A percentile compares a stretch with the other conserved stretches of the same genome.
Evolutionary conservation across 306 rosid species (phyloP).

Genomic region (Malus sylvestris): DNA sequence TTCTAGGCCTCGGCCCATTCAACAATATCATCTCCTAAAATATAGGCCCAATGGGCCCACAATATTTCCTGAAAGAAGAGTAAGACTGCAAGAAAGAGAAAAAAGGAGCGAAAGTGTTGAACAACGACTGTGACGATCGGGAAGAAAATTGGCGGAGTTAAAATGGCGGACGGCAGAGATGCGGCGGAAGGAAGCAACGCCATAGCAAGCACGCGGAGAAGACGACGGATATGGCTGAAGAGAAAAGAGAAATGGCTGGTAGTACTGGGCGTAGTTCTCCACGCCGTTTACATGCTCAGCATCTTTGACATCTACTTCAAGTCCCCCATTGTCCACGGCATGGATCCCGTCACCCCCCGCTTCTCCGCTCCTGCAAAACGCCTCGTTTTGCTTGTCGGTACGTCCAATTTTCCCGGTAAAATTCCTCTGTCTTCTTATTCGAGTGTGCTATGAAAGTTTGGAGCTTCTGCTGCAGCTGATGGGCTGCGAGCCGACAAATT

Average conservation of each 20-base stretch:
- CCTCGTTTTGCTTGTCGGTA: constrained; percentile 66
- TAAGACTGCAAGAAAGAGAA: background rate
- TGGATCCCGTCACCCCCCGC: constrained; percentile 66
- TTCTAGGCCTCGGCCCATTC: background rate
- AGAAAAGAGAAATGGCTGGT: constrained; percentile 73
- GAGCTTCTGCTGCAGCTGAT: constrained; percentile 49
- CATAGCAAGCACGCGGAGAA: background rate
- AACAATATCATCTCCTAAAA: background rate
- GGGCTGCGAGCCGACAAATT: constrained; percentile 92
- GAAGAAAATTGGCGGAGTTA: background rate
- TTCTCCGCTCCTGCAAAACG: constrained; percentile 80
- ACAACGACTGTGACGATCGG: background rate
- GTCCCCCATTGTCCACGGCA: constrained; percentile 74
- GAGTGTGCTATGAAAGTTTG: background rate
- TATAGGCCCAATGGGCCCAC: background rate
- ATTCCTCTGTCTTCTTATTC: background rate
- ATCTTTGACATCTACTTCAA: constrained; percentile 88
- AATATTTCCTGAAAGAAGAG: background rate
- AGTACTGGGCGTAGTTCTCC: constrained; percentile 63
- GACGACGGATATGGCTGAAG: constrained; percentile 44
- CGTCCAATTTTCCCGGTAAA: background rate
- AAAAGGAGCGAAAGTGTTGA: background rate
- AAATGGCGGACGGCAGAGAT: background rate
- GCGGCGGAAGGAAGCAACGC: background rate
- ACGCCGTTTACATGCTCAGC: constrained; percentile 85